These are phyloP conservation scores for Sindora glabra DNA, from an alignment of 306 rosid genomes.

Conservation along the genomic window DNA sequence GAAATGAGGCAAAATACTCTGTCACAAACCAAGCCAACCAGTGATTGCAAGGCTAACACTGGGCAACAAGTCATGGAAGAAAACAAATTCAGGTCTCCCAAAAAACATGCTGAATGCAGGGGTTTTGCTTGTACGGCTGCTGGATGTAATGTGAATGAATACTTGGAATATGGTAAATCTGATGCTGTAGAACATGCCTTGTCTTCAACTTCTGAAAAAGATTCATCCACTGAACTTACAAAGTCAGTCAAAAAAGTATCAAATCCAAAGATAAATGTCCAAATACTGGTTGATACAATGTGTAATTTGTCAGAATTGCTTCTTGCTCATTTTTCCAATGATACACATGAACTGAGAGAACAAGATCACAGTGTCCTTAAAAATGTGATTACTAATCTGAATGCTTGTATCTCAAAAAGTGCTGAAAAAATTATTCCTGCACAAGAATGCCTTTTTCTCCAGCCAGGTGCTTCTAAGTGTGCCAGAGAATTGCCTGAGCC, in stretches of 20 bases:
- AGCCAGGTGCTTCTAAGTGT: constrained; percentile 26
- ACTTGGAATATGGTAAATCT: constrained; percentile 12
- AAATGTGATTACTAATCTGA: constrained; percentile 50
- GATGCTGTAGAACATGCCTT: constrained; percentile 13
- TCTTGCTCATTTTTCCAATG: constrained; percentile 40
- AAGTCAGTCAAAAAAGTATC: constrained; percentile 28
- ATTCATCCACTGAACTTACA: constrained; percentile 24
- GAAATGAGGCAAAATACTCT: constrained; percentile 17
- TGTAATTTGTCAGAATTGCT: constrained; percentile 59
- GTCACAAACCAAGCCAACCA: constrained; percentile 22
- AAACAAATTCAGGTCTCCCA: constrained; percentile 22
- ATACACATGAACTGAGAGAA: constrained; percentile 35
- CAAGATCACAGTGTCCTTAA: constrained; percentile 36
- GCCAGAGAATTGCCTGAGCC: constrained; percentile 22
- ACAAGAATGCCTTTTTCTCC: constrained; percentile 24
- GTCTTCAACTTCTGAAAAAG: constrained; percentile 17
- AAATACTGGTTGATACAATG: constrained; percentile 45
- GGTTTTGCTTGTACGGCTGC: constrained; percentile 22
- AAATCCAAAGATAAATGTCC: constrained; percentile 42
- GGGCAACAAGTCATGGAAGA: constrained; percentile 27
- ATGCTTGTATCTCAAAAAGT: constrained; percentile 39
- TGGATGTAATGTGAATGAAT: constrained; percentile 15
- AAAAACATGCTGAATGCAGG: constrained; percentile 10
- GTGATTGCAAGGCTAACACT: constrained; percentile 15
- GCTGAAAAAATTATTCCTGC: constrained; percentile 16